Evolutionary conservation across 768 basidiomycete genomes (phyloP), one percentile per base, ranked within the genome.

Genomic region (Paxillus involutus): DNA sequence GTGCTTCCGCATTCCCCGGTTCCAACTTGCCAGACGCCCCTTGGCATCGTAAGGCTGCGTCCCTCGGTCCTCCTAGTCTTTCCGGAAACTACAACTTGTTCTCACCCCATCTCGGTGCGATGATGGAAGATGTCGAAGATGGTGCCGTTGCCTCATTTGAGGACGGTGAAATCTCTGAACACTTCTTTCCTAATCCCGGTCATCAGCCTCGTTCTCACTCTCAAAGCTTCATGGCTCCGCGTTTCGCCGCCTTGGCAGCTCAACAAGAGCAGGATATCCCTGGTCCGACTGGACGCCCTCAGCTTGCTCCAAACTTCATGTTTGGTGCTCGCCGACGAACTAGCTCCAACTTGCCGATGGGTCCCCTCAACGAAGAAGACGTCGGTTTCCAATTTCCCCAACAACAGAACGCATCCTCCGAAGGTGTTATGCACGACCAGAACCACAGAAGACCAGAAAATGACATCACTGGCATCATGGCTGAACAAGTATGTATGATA

Each of bases 391-490:
- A 90, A 63, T 91, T 93, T 65, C 89, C 90, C 41, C 90, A 89
- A 67, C 85, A 85, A 62, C 73, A 78, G 57, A 59, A 59, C 44
- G 63, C 66, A 59, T n/a, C 71, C 64, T 37, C 65, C 52, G 59
- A 65, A 16, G 52, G 52, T 45, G 29, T 51, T 17, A 32, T 59
- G 17, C 68, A 68, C n/a, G 78, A 78, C 29, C 69, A 58, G 60
- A 66, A 56, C 33, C 82, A 83, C 60, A 75, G 85, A 57, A 83
- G 85, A 68, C 69, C 76, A 33, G 85, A 89, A 45, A 81, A 79
- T 51, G 93, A 96, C 67, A 84, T 94, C 52, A 83, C 82, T 33
- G 90, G 90, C 24, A 89, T 95, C 52, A 94, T 98, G 92, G 93
- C 93, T 6, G 94, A 98, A 71, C 96, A 98, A 82, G 94, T 92